Conservation (phyloP, 306 rosid species). For the Cicer yamashitae region DNA sequence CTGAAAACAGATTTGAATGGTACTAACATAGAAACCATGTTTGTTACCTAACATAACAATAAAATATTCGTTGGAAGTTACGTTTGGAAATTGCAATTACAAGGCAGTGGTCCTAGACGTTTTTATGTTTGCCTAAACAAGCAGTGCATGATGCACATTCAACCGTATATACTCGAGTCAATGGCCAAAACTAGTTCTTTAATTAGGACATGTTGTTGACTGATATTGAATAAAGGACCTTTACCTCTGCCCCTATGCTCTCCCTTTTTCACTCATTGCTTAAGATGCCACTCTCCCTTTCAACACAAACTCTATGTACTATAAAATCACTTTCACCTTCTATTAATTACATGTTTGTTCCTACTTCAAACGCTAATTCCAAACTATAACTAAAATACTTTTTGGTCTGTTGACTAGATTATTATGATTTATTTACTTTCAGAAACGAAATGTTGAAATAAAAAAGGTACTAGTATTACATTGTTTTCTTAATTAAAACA, state of each 20-base stretch:
- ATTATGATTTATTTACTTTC: too few species aligned
- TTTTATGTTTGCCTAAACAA: conserved; percentile 48
- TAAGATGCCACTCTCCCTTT: not conserved
- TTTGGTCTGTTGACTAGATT: too few species aligned
- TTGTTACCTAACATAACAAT: conserved; percentile 40
- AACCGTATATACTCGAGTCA: conserved; percentile 39
- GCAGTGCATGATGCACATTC: conserved; percentile 46
- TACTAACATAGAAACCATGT: conserved; percentile 16
- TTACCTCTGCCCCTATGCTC: conserved; percentile 20
- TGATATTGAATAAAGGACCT: conserved; percentile 38
- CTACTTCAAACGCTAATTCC: not conserved
- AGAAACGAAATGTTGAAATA: too few species aligned
- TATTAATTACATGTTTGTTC: conserved; percentile 9
- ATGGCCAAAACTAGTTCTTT: conserved; percentile 39
- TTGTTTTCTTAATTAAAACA: conserved; percentile 12
- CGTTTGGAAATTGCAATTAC: conserved; percentile 14
- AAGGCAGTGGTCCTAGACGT: conserved; percentile 45
- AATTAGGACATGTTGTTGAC: conserved; percentile 42
- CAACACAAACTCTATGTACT: not conserved
- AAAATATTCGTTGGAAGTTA: conserved; percentile 45
- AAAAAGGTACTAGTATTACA: not conserved
- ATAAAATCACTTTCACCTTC: conserved; percentile 15
- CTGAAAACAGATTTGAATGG: conserved; percentile 26
- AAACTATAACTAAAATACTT: too few species aligned
- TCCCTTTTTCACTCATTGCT: conserved; percentile 36